Evolutionary conservation across 495 filamentous ascomycete species (phyloP).

Genomic region (Letharia lupina): DNA sequence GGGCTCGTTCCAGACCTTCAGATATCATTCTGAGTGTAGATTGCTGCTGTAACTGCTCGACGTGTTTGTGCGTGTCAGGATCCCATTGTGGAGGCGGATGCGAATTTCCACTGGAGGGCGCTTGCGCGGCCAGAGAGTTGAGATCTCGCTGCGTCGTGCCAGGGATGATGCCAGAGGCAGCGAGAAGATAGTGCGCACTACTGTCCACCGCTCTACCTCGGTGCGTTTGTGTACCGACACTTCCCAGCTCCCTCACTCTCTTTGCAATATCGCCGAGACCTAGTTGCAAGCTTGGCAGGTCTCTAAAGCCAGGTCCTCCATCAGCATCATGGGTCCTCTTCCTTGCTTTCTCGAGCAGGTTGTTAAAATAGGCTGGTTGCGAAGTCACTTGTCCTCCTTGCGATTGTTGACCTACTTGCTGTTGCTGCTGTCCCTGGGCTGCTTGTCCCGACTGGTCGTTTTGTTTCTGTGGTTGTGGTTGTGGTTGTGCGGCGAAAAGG

Average conservation of each 20-base stretch:
- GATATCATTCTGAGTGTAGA: slow-evolving; percentile 85
- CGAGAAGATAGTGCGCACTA: slow-evolving; percentile 80
- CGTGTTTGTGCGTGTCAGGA: slow-evolving; percentile 73
- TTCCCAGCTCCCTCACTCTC: slow-evolving; percentile 68
- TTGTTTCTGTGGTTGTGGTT: slow-evolving; percentile 8
- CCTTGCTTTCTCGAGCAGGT: slow-evolving; percentile 66
- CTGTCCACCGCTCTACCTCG: slow-evolving; percentile 44
- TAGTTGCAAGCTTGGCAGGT: slow-evolving; percentile 58
- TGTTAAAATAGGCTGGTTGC: slow-evolving; percentile 75
- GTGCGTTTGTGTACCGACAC: slow-evolving; percentile 39
- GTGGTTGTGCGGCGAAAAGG: slow-evolving; percentile 23
- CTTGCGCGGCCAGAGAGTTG: slow-evolving; percentile 47
- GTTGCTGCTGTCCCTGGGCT: slow-evolving; percentile 32
- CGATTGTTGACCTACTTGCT: slow-evolving; percentile 27
- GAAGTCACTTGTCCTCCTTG: slow-evolving; percentile 20
- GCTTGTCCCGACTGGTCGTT: slow-evolving; percentile 25
- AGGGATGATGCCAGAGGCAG: slow-evolving; percentile 78
- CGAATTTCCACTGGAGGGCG: slow-evolving; percentile 34
- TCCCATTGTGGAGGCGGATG: slow-evolving; percentile 47
- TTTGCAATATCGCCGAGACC: slow-evolving; percentile 81
- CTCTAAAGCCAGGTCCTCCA: slow-evolving; percentile 37
- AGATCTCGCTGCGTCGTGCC: slow-evolving; percentile 71
- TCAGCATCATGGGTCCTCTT: slow-evolving; percentile 38
- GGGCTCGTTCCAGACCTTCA: slow-evolving; percentile 76
- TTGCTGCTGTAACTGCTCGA: slow-evolving; percentile 76